A percentile compares a stretch with the other conserved stretches of the same genome.
Conservation (phyloP, 1,284 basidiomycete genomes). For the Bjerkandera adusta region DNA sequence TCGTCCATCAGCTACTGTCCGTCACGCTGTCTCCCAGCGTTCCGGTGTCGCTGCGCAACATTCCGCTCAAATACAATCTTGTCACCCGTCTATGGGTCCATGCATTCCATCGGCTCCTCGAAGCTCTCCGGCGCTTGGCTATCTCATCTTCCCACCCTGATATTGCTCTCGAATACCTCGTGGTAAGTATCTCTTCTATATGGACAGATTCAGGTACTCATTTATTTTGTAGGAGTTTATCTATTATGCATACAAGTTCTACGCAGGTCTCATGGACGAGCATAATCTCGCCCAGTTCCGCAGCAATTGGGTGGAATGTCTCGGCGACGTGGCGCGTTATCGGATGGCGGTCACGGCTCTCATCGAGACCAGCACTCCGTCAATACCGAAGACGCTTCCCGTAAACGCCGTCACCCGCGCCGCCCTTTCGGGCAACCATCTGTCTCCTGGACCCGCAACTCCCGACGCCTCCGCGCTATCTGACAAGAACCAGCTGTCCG, state of each 20-base stretch:
- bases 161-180: constrained; percentile 39
- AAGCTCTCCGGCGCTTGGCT: constrained; percentile 84
- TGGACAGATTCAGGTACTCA: constrained; percentile 1
- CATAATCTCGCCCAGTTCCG: constrained; percentile 70
- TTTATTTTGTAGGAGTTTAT: constrained; percentile 61
- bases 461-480: constrained; percentile 36
- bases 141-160: constrained; percentile 76
- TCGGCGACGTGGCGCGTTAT: constrained; percentile 94
- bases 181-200: constrained; percentile 20
- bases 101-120: constrained; percentile 87
- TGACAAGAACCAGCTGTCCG: constrained; percentile 36
- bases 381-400: constrained; percentile 39
- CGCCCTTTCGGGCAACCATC: constrained; percentile 23
- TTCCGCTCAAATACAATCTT: constrained; percentile 94
- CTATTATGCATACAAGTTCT: constrained; percentile 94
- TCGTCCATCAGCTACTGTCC: constrained; percentile 84
- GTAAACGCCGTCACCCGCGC: constrained; percentile 30
- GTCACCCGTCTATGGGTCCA: constrained; percentile 92
- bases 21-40: constrained; percentile 86
- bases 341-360: constrained; percentile 88
- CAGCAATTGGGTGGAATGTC: constrained; percentile 90
- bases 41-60: constrained; percentile 83
- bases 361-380: constrained; percentile 43
- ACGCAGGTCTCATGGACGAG: constrained; percentile 88
- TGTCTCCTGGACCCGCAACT: constrained; percentile 21